phyloP scores from a whole-genome alignment of 2,329 filamentous ascomycete species.

The Corinectria fuckeliana region DNA sequence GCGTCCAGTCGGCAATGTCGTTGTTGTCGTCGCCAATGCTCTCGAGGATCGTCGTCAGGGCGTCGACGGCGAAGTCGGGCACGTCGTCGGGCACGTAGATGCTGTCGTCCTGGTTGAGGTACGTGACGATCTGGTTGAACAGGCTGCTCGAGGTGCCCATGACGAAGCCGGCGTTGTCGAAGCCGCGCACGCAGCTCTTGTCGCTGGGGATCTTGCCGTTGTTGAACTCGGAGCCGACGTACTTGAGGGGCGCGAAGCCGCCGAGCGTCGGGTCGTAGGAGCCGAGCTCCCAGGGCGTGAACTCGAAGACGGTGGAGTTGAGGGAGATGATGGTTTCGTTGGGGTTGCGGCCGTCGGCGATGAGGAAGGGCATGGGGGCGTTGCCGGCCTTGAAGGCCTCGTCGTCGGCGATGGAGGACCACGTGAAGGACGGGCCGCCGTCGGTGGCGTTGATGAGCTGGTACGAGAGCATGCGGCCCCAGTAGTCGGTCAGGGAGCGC shows the following conservation, averaged over 20 bases:
- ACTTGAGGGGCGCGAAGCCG: conserved; percentile 66
- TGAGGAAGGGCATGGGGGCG: conserved; percentile 57
- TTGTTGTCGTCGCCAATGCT: conserved; percentile 66
- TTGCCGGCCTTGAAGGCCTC: conserved; percentile 50
- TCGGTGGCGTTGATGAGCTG: conserved; percentile 80
- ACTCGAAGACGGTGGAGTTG: conserved; percentile 70
- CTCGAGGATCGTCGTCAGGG: conserved; percentile 57
- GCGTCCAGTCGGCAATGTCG: conserved; percentile 76
- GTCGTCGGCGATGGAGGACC: conserved; percentile 68
- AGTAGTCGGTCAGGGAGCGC: conserved; percentile 84
- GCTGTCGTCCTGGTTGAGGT: conserved; percentile 62
- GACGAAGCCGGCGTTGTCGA: conserved; percentile 80
- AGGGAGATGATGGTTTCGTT: conserved; percentile 51
- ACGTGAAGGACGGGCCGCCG: conserved; percentile 80
- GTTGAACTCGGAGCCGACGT: conserved; percentile 65
- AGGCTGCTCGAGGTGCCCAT: conserved; percentile 84
- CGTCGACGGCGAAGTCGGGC: conserved; percentile 49
- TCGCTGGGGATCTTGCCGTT: conserved; percentile 55
- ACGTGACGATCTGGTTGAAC: conserved; percentile 75
- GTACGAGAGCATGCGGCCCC: conserved; percentile 85
- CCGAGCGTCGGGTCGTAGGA: conserved; percentile 65
- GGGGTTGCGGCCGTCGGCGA: conserved; percentile 56
- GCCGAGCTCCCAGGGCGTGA: conserved; percentile 71
- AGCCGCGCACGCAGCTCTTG: conserved; percentile 63
- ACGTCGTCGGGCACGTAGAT: conserved; percentile 59